Conservation (phyloP, 768 basidiomycete genomes). For the Tricholoma sp. region DNA sequence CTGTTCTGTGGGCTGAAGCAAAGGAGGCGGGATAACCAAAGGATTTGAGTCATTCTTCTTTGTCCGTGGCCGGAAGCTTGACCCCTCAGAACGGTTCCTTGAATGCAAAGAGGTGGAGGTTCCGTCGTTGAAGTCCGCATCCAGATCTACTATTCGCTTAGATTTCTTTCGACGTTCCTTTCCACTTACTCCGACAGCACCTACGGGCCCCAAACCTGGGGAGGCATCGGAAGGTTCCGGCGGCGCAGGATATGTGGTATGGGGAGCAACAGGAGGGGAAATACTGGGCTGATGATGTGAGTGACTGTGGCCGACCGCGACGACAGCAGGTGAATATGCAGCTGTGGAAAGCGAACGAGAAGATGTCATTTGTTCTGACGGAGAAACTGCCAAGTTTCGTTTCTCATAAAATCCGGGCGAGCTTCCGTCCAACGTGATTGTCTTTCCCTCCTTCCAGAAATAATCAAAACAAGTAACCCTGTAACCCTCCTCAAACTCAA, state of each 20-base stretch:
- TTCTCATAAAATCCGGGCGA: constrained; percentile 69
- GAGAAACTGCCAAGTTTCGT: constrained; percentile 44
- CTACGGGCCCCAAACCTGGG: constrained; percentile 34
- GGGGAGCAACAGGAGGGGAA: constrained; percentile 11
- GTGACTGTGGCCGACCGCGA: constrained; percentile 46
- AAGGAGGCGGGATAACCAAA: background rate
- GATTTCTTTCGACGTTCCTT: constrained; percentile 54
- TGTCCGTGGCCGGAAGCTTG: constrained; percentile 16
- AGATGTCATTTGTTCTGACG: constrained; percentile 49
- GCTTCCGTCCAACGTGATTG: constrained; percentile 70
- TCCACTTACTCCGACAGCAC: constrained; percentile 28
- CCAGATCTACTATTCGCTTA: constrained; percentile 78
- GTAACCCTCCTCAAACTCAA: constrained; percentile 67
- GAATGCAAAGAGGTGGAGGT: constrained; percentile 23
- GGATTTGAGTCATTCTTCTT: constrained; percentile 12
- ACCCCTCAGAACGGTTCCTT: constrained; percentile 27
- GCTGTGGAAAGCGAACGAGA: constrained; percentile 41
- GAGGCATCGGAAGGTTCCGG: constrained; percentile 38
- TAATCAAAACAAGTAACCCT: constrained; percentile 76
- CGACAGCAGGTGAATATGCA: constrained; percentile 54
- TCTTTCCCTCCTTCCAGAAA: constrained; percentile 83
- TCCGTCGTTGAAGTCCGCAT: constrained; percentile 40
- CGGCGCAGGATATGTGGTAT: constrained; percentile 27
- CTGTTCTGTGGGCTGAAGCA: constrained; percentile 10
- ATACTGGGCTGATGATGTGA: constrained; percentile 17